Conservation (phyloP, 306 rosid genomes). For the cucumber (Cucumis sativus) region DNA sequence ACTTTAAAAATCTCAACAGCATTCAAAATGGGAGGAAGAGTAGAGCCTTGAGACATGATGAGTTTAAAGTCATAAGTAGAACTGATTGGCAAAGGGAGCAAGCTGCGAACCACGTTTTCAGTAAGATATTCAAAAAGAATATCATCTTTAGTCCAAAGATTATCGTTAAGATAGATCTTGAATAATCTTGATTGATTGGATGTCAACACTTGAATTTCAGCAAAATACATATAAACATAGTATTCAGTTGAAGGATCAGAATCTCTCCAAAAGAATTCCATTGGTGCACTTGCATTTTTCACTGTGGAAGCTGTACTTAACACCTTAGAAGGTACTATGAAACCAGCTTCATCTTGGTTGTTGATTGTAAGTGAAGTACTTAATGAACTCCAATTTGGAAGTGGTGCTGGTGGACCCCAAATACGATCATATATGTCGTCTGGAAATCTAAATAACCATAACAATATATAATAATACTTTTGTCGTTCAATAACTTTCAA, state of each 20-base stretch:
- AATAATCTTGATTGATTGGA: constrained; percentile 22
- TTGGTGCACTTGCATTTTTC: neutral
- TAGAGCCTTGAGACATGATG: constrained; percentile 13
- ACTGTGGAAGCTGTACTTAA: constrained; percentile 17
- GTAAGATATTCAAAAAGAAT: neutral
- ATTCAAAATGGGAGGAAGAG: constrained; percentile 35
- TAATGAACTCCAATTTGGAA: neutral
- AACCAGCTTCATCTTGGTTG: neutral
- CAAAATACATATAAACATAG: constrained; percentile 27
- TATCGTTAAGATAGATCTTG: constrained; percentile 21
- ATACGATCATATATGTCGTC: neutral
- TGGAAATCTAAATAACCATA: neutral
- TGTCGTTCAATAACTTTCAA: too few species aligned
- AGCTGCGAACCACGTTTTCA: neutral
- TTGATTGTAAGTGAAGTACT: neutral
- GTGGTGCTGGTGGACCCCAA: neutral
- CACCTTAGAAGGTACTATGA: neutral
- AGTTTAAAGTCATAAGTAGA: neutral
- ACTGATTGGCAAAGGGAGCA: neutral
- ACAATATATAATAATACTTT: too few species aligned
- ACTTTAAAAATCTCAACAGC: constrained; percentile 29
- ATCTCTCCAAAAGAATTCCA: constrained; percentile 12
- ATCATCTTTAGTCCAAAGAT: neutral
- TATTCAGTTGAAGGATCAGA: constrained; percentile 3
- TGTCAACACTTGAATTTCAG: constrained; percentile 16